Conservation (phyloP, 2,329 filamentous ascomycete species). For the Penicillium freii region DNA sequence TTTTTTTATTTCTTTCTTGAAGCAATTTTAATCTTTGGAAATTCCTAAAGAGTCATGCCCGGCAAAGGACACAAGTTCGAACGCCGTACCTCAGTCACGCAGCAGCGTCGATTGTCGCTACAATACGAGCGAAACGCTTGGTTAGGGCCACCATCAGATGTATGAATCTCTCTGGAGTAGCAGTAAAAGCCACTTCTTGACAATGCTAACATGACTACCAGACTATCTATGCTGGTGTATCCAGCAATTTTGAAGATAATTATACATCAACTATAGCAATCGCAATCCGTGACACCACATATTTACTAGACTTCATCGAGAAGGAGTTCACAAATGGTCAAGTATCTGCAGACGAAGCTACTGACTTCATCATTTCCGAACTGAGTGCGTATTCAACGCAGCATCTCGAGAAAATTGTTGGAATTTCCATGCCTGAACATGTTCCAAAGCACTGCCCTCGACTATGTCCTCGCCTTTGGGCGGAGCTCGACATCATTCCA, state of each 20-base stretch:
- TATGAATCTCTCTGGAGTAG: slow-evolving; percentile 19
- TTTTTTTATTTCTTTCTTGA: background rate
- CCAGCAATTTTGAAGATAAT: slow-evolving; percentile 33
- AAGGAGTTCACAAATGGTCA: slow-evolving; percentile 54
- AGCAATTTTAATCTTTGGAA: background rate
- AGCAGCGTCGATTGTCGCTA: slow-evolving; percentile 34
- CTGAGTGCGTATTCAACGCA: slow-evolving; percentile 61
- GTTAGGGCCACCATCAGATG: slow-evolving; percentile 40
- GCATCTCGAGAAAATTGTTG: slow-evolving; percentile 72
- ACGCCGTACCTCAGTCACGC: slow-evolving; percentile 33
- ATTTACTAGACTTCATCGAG: slow-evolving; percentile 70
- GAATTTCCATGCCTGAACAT: slow-evolving; percentile 64
- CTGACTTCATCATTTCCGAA: slow-evolving; percentile 58
- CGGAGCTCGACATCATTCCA: slow-evolving; percentile 72
- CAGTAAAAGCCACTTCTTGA: background rate
- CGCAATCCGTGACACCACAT: slow-evolving; percentile 70
- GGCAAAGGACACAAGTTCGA: slow-evolving; percentile 8
- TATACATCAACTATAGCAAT: slow-evolving; percentile 61
- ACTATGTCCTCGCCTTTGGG: slow-evolving; percentile 70
- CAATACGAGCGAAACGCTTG: slow-evolving; percentile 36
- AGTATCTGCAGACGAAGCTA: slow-evolving; percentile 48
- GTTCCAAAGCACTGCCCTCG: slow-evolving; percentile 61
- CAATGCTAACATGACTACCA: slow-evolving; percentile 19
- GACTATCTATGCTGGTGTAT: slow-evolving; percentile 45
- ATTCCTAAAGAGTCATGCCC: slow-evolving; percentile 4